Conservation (phyloP, 2,329 filamentous ascomycete species). For the Arthroderma sp. region DNA sequence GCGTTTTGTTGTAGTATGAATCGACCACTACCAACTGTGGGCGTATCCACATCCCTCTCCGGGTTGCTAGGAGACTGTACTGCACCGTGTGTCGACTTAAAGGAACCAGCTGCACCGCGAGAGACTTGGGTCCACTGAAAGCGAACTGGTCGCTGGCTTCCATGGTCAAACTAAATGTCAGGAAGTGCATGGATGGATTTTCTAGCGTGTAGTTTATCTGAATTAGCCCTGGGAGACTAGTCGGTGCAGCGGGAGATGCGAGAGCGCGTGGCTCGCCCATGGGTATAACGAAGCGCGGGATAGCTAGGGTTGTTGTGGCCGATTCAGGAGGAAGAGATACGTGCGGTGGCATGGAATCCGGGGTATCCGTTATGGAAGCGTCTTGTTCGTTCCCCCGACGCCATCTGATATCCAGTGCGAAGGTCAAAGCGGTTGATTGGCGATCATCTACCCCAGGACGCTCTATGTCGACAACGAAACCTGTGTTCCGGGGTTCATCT, state of each 20-base stretch:
- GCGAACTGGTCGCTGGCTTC: constrained; percentile 87
- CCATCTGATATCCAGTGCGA: constrained; percentile 68
- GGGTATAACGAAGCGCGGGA: constrained; percentile 69
- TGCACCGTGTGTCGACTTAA: constrained; percentile 61
- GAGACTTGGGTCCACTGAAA: constrained; percentile 77
- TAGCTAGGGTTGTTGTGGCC: constrained; percentile 55
- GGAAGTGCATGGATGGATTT: constrained; percentile 86
- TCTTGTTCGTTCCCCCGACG: constrained; percentile 40
- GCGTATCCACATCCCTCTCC: constrained; percentile 53
- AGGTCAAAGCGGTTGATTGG: constrained; percentile 58
- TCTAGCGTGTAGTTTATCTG: constrained; percentile 62
- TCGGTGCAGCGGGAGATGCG: constrained; percentile 32
- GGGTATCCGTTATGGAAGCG: constrained; percentile 14
- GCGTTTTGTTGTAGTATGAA: constrained; percentile 82
- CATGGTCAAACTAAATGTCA: constrained; percentile 87
- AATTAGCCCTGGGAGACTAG: constrained; percentile 24
- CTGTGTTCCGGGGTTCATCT: constrained; percentile 57
- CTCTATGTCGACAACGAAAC: constrained; percentile 62
- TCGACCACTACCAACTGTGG: constrained; percentile 70
- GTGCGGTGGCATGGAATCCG: neutral
- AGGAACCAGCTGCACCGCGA: constrained; percentile 68
- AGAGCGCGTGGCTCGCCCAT: constrained; percentile 80
- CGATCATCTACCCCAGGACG: constrained; percentile 75
- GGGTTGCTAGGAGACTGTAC: constrained; percentile 61
- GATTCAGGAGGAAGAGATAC: neutral